phyloP scores from a whole-genome alignment of 306 rosid genomes.

The Herpetospermum pedunculosum region DNA sequence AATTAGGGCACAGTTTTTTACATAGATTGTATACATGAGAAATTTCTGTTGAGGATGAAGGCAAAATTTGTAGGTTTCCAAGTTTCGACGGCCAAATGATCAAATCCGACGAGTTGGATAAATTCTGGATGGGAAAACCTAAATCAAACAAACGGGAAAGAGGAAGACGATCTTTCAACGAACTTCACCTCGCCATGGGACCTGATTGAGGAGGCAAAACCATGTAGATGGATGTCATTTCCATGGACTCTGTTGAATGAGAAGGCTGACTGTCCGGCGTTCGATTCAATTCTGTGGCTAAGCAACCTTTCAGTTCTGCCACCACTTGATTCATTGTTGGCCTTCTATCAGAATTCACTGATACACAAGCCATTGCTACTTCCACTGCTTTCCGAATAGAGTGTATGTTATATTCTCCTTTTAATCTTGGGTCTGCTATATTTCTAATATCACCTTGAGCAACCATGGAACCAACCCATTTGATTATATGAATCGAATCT shows the following conservation, averaged over 20 bases:
- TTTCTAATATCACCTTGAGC: slow-evolving; percentile 8
- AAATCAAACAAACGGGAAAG: not conserved
- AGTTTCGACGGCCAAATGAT: not conserved
- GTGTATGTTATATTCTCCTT: slow-evolving; percentile 9
- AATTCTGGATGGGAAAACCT: not conserved
- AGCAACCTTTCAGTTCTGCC: slow-evolving; percentile 13
- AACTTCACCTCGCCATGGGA: slow-evolving; percentile 1
- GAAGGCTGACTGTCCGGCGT: not conserved
- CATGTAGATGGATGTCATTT: not conserved
- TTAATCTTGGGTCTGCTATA: slow-evolving; percentile 14
- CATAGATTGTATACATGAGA: not conserved
- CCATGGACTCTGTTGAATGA: not conserved
- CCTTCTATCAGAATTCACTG: not conserved
- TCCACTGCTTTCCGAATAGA: slow-evolving; percentile 23
- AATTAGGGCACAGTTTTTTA: not conserved
- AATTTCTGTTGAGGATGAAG: not conserved
- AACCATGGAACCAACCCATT: slow-evolving; percentile 12
- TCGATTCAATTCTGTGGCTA: slow-evolving; percentile 8
- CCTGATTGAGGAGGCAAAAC: slow-evolving; percentile 1
- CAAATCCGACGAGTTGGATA: not conserved
- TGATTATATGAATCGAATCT: slow-evolving; percentile 9
- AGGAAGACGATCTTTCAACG: not conserved
- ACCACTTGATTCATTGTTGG: slow-evolving; percentile 20
- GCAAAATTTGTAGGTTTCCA: not conserved
- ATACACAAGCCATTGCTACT: slow-evolving; percentile 17